A percentile compares a stretch with the other conserved stretches of the same genome.
These are phyloP conservation scores for Neocatenulostroma microsporum DNA, from an alignment of 2,329 filamentous ascomycete species.

Conservation along the genomic window DNA sequence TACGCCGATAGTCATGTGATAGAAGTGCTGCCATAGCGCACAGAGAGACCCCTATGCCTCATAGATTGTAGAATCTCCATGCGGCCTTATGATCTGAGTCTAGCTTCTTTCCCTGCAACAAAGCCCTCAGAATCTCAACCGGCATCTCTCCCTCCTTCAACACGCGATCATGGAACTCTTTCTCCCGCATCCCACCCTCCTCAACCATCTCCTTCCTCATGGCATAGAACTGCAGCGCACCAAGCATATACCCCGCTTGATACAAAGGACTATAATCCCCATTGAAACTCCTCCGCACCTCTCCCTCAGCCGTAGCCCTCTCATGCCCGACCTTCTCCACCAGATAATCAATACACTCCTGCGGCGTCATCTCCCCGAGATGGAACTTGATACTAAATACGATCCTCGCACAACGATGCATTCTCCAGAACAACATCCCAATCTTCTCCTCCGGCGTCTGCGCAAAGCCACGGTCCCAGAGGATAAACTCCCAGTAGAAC, in stretches of 20 bases:
- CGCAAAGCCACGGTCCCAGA: constrained; percentile 50
- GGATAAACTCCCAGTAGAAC: constrained; percentile 54
- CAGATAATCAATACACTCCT: constrained; percentile 51
- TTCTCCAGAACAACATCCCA: constrained; percentile 55
- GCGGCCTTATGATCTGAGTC: constrained; percentile 19
- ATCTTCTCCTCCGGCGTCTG: constrained; percentile 46
- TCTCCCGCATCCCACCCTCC: constrained; percentile 38
- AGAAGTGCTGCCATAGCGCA: too few species aligned
- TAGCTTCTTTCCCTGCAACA: constrained; percentile 40
- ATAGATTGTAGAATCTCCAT: constrained; percentile 45
- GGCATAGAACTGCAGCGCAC: constrained; percentile 49
- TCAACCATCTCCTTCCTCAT: constrained; percentile 45
- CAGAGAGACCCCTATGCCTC: too few species aligned
- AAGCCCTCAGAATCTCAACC: constrained; percentile 46
- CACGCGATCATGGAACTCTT: constrained; percentile 49
- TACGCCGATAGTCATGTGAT: too few species aligned
- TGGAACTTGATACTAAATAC: constrained; percentile 53
- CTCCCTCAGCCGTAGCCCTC: constrained; percentile 52
- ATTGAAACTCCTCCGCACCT: constrained; percentile 50
- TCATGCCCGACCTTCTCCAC: constrained; percentile 53
- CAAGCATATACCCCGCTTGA: constrained; percentile 54
- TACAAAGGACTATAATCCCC: constrained; percentile 53
- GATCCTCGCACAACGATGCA: constrained; percentile 55
- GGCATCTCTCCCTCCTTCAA: constrained; percentile 48
- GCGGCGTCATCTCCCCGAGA: constrained; percentile 46